These are phyloP conservation scores for Carex littledalei DNA, from an alignment of 176 grass and related monocot genomes.

Conservation along the genomic window DNA sequence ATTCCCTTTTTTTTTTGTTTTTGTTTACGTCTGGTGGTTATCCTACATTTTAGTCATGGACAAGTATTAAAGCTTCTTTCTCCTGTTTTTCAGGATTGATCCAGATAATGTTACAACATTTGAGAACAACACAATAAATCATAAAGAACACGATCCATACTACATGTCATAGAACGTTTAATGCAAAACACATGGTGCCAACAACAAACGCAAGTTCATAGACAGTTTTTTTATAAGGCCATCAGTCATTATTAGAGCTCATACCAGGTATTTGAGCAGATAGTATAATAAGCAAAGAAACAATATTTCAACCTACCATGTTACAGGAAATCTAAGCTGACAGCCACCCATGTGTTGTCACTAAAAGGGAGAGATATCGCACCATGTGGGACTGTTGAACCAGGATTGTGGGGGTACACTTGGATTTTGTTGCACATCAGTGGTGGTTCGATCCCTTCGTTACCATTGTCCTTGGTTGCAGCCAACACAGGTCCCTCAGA, in stretches of 20 bases:
- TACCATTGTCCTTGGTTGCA: background rate
- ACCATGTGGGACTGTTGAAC: slow-evolving; percentile 39
- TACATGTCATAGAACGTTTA: background rate
- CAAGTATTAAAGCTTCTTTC: no score
- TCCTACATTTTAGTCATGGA: no score
- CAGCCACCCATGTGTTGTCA: slow-evolving; percentile 52
- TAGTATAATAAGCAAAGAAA: background rate
- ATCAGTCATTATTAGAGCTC: background rate
- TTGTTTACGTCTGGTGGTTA: no score
- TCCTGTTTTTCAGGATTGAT: no score
- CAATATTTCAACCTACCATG: slow-evolving; percentile 23
- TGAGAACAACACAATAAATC: background rate
- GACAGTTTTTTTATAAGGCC: background rate
- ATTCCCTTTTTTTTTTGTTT: no score
- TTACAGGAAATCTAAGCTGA: slow-evolving; percentile 33
- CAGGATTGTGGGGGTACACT: slow-evolving; percentile 33
- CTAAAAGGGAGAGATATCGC: slow-evolving; percentile 45
- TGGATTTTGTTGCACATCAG: slow-evolving; percentile 35
- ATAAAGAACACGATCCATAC: background rate
- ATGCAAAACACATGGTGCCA: background rate
- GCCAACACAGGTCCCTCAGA: background rate
- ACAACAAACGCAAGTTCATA: background rate
- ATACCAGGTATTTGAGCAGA: background rate
- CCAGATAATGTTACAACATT: no score
- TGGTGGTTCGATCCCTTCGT: slow-evolving; percentile 5